These are phyloP conservation scores for Xylariaceae sp. DNA, from an alignment of 2,329 filamentous ascomycete genomes.

Conservation along the genomic window DNA sequence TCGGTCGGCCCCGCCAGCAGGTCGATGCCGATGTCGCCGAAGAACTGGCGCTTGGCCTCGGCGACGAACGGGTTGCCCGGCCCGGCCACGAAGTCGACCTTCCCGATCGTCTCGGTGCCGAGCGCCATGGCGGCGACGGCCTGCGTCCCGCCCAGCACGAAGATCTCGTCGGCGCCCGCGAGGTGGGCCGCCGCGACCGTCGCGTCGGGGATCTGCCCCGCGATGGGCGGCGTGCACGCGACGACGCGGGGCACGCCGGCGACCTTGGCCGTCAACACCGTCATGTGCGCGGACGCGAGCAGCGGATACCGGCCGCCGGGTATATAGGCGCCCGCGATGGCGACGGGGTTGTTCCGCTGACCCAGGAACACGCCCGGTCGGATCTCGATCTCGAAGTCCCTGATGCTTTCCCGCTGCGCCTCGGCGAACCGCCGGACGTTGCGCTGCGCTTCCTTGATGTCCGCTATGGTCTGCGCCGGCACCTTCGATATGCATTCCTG, in stretches of 20 bases:
- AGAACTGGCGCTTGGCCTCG: slow-evolving; percentile 56
- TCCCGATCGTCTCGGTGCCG: slow-evolving; percentile 50
- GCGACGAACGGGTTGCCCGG: slow-evolving; percentile 59
- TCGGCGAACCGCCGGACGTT: slow-evolving; percentile 54
- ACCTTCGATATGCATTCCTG: slow-evolving; percentile 47
- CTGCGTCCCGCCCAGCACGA: slow-evolving; percentile 46
- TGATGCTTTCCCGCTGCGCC: slow-evolving; percentile 48
- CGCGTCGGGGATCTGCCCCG: slow-evolving; percentile 48
- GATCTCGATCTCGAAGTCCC: slow-evolving; percentile 56
- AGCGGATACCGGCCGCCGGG: slow-evolving; percentile 56
- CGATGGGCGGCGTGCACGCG: slow-evolving; percentile 55
- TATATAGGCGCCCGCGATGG: slow-evolving; percentile 49
- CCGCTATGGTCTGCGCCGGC: slow-evolving; percentile 44
- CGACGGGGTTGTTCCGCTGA: slow-evolving; percentile 53
- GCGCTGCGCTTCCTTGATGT: slow-evolving; percentile 47
- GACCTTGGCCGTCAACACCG: slow-evolving; percentile 56
- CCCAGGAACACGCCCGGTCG: slow-evolving; percentile 53
- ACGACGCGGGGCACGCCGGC: slow-evolving; percentile 55
- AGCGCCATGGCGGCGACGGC: slow-evolving; percentile 56
- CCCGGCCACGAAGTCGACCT: slow-evolving; percentile 56
- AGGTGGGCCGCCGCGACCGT: slow-evolving; percentile 52
- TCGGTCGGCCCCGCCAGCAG: slow-evolving; percentile 57
- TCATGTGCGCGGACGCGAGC: slow-evolving; percentile 58
- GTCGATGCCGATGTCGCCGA: slow-evolving; percentile 57
- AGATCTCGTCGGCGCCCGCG: slow-evolving; percentile 27